Base-by-base conservation (phyloP, 139 green algal genomes). In the Prasinococcaceae sp. region DNA sequence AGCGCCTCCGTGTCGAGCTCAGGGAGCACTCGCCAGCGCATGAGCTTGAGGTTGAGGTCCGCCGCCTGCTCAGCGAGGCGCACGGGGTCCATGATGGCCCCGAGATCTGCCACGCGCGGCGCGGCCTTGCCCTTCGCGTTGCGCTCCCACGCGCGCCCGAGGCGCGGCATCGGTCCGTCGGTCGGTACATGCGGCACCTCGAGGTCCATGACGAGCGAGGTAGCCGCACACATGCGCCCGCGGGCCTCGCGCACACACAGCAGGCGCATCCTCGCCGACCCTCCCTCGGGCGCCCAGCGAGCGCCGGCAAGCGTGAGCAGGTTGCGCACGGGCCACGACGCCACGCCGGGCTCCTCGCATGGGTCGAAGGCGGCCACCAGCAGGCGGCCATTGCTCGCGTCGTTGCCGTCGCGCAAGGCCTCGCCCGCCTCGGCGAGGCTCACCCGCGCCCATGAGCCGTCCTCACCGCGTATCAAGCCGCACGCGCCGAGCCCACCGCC, bases 1-100 rank as follows among this genome's bases (percentile, higher is more conserved):
- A 99, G 40, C n/a, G 38, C 16, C 0, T 58, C 55, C 1, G 80
- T 63, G 53, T 94, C 72, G 8, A 99, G 50, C 26, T 47, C 39
- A 2, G 69, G 69, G 22, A 72, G 46, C 6, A 88, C 79, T 4
- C 90, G 72, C 90, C 90, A 99, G 23, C 79, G 69, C 90, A 97
- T 97, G 10, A 99, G 78, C 6, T 78, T 73, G 45, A 99, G 70
- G 77, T 97, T 99, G 12, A 99, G 79, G 44, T 90, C 72, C 24
- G 94, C 78, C 10, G 82, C 82, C 19, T 66, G 65, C 39, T 79
- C 50, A 2, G 63, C 63, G 20, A 72, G 56, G 46, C 33, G 54
- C 38, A 40, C 45, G 0, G 84, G 81, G 59, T 93, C 83, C 69
- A 96, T 79, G 0, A 68, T 33, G 1, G 70, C 30, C 1, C 44